Percentiles rank a stretch among this genome's conserved stretches.
These are phyloP conservation scores for Chionographis japonica DNA, from an alignment of 106 monocot genomes.

Conservation along the genomic window DNA sequence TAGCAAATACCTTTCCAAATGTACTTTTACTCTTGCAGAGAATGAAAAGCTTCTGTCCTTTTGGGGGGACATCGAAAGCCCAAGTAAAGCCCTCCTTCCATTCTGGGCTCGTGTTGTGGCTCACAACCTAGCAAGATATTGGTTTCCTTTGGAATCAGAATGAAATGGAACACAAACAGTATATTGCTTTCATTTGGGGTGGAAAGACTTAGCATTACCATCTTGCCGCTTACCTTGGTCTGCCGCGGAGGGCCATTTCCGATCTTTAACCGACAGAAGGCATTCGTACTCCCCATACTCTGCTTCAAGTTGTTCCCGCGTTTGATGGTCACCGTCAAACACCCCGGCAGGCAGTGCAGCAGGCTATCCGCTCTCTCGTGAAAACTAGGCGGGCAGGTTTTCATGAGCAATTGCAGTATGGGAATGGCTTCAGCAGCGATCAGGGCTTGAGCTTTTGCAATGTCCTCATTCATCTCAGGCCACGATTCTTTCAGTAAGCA, in stretches of 20 bases:
- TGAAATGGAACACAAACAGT: not conserved
- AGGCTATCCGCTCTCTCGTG: constrained; percentile 83
- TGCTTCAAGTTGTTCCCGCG: constrained; percentile 89
- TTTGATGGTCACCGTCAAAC: constrained; percentile 76
- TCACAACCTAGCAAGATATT: constrained; percentile 45
- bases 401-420: constrained; percentile 69
- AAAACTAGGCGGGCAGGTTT: constrained; percentile 82
- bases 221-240: constrained; percentile 51
- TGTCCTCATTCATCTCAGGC: constrained; percentile 69
- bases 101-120: constrained; percentile 52
- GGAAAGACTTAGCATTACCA: too few species aligned
- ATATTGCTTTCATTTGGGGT: not conserved
- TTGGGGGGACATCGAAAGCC: constrained; percentile 83
- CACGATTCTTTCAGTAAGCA: constrained; percentile 80
- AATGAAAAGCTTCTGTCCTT: constrained; percentile 86
- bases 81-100: constrained; percentile 89
- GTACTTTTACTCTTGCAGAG: constrained; percentile 85
- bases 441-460: constrained; percentile 72
- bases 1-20: constrained; percentile 62
- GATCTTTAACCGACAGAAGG: constrained; percentile 77
- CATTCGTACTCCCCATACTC: constrained; percentile 85
- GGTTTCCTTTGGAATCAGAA: not conserved
- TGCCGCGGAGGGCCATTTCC: constrained; percentile 70
- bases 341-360: constrained; percentile 78
- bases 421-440: constrained; percentile 87